Evolutionary conservation across 805 yeast species (phyloP).

Genomic region (Sungouiozyma ichnusensis): DNA sequence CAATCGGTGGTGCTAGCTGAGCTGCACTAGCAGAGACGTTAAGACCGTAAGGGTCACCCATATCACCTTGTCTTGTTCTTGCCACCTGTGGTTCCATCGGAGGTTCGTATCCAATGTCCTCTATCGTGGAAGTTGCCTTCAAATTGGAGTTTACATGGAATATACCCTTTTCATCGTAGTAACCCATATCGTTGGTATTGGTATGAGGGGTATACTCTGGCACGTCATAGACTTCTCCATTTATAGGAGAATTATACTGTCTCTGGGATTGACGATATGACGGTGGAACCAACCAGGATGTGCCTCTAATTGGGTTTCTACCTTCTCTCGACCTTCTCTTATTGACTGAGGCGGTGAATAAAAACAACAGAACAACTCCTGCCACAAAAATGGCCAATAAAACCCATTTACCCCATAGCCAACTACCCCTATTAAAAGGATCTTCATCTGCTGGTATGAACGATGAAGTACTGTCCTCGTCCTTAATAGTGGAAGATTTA

Average conservation of each 20-base stretch:
- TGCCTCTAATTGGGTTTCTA: constrained; percentile 56
- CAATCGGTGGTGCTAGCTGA: neutral
- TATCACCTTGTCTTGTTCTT: neutral
- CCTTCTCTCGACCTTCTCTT: constrained; percentile 36
- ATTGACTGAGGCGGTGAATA: constrained; percentile 46
- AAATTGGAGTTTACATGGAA: constrained; percentile 36
- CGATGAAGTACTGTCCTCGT: neutral
- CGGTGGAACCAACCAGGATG: constrained; percentile 85
- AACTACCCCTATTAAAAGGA: constrained; percentile 11
- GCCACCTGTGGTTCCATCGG: neutral
- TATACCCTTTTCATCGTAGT: constrained; percentile 54
- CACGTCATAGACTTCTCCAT: constrained; percentile 35
- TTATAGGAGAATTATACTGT: constrained; percentile 32
- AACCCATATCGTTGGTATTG: constrained; percentile 67
- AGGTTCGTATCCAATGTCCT: neutral
- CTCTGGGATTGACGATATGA: constrained; percentile 56
- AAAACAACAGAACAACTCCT: constrained; percentile 35
- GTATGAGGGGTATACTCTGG: constrained; percentile 62
- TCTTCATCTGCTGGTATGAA: constrained; percentile 8
- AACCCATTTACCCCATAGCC: constrained; percentile 47
- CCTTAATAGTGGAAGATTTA: neutral
- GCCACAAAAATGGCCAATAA: constrained; percentile 52
- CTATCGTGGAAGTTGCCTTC: neutral
- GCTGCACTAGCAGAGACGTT: neutral
- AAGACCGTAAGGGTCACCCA: neutral